These are phyloP conservation scores for Hypholoma sublateritium DNA, from an alignment of 768 basidiomycete species.

Conservation along the genomic window DNA sequence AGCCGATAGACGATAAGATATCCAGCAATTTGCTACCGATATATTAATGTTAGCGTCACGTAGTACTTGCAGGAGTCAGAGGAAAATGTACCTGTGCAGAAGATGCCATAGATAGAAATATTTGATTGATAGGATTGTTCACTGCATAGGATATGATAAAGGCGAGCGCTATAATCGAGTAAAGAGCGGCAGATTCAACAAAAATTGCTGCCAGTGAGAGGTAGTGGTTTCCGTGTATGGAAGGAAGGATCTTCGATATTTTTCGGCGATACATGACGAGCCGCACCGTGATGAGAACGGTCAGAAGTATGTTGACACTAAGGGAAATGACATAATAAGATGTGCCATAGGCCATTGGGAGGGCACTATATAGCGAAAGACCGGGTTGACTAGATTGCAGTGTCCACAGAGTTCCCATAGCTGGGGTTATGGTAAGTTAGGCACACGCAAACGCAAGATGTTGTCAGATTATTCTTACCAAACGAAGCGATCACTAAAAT, in stretches of 20 bases:
- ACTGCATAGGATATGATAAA: slow-evolving; percentile 42
- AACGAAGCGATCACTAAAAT: slow-evolving; percentile 39
- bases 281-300: slow-evolving; percentile 36
- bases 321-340: slow-evolving; percentile 40
- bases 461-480: slow-evolving; percentile 25
- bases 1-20: slow-evolving; percentile 50
- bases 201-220: slow-evolving; percentile 36
- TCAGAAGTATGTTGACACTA: slow-evolving; percentile 40
- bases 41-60: neutral
- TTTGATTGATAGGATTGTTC: slow-evolving; percentile 38
- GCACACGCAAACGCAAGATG: neutral
- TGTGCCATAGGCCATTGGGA: slow-evolving; percentile 35
- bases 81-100: slow-evolving; percentile 31
- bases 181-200: slow-evolving; percentile 45
- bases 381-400: slow-evolving; percentile 41
- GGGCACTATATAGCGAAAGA: slow-evolving; percentile 36
- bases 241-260: slow-evolving; percentile 28
- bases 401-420: slow-evolving; percentile 42
- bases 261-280: slow-evolving; percentile 32
- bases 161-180: slow-evolving; percentile 37
- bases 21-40: slow-evolving; percentile 40
- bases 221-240: slow-evolving; percentile 34
- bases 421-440: slow-evolving; percentile 21
- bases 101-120: slow-evolving; percentile 35
- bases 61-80: neutral